Percentiles rank a stretch among this genome's conserved stretches.
Conservation (phyloP, 805 yeast genomes). For the Cyberlindnera galapagoensis region DNA sequence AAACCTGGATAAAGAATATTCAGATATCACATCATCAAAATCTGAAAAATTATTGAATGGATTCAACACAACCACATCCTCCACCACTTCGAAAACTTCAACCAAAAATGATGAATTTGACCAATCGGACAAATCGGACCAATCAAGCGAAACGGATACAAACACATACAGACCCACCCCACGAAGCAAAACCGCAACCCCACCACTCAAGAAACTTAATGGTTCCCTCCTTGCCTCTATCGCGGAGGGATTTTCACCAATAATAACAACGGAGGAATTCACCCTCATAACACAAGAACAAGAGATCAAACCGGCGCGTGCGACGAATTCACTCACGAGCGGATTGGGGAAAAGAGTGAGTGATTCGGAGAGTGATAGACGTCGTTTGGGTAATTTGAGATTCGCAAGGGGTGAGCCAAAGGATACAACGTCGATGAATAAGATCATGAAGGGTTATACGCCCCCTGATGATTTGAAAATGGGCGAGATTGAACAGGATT, state of each 20-base stretch:
- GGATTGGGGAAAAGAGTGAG: neutral
- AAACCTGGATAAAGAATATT: conserved; percentile 21
- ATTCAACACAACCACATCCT: conserved; percentile 6
- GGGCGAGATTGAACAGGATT: conserved; percentile 26
- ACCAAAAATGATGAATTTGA: neutral
- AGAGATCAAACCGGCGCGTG: conserved; percentile 1
- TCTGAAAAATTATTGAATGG: conserved; percentile 28
- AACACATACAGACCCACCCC: too few relatives aligned
- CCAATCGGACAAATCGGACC: too few relatives aligned
- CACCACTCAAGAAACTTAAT: too few relatives aligned
- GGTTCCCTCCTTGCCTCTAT: conserved; percentile 9
- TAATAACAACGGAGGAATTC: conserved; percentile 29
- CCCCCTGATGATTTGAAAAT: conserved; percentile 23
- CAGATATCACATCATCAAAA: conserved; percentile 25
- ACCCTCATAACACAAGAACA: conserved; percentile 5
- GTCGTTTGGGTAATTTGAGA: conserved; percentile 4
- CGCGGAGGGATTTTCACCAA: conserved; percentile 27
- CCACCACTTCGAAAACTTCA: too few relatives aligned
- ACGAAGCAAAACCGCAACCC: too few relatives aligned
- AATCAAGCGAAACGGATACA: conserved; percentile 19
- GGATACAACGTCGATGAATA: conserved; percentile 16
- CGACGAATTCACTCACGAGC: neutral
- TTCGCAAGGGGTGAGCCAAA: conserved; percentile 6
- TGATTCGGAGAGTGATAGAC: conserved; percentile 7
- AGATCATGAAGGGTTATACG: conserved; percentile 23